phyloP scores from a whole-genome alignment of 768 basidiomycete species.

The Jaapia argillacea region DNA sequence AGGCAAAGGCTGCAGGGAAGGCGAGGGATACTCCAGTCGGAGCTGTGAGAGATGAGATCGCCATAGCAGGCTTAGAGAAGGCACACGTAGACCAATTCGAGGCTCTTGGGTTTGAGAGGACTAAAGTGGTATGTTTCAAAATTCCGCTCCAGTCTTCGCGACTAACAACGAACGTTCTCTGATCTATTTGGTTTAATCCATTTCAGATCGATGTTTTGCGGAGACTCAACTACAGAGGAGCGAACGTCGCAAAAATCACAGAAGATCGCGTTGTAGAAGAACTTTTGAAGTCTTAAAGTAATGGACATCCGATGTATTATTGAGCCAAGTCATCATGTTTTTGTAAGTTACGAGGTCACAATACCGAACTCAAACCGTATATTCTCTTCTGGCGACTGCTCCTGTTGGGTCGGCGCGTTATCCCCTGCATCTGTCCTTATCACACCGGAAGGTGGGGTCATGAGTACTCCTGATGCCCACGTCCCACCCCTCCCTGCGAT shows the following conservation, averaged over 20 bases:
- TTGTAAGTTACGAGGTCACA: no score
- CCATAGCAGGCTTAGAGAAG: slow-evolving; percentile 72
- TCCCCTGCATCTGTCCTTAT: no score
- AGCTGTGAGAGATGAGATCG: slow-evolving; percentile 34
- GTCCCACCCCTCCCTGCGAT: no score
- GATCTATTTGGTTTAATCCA: slow-evolving; percentile 1
- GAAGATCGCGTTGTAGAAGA: slow-evolving; percentile 85
- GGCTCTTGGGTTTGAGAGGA: slow-evolving; percentile 69
- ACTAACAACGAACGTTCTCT: neutral
- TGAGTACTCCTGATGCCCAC: no score
- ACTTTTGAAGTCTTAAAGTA: slow-evolving; percentile 46
- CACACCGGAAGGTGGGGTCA: no score
- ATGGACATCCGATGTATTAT: neutral
- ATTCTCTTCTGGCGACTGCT: no score
- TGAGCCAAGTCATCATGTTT: neutral
- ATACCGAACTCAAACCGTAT: no score
- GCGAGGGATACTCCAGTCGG: slow-evolving; percentile 13
- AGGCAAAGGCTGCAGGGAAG: slow-evolving; percentile 27
- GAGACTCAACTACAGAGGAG: slow-evolving; percentile 79
- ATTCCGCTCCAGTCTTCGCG: neutral
- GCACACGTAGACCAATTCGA: slow-evolving; percentile 82
- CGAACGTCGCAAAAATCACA: slow-evolving; percentile 68
- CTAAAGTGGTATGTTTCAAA: slow-evolving; percentile 72
- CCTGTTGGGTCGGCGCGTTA: no score
- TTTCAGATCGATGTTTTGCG: slow-evolving; percentile 78